These are phyloP conservation scores for Acmispon strigosus DNA, from an alignment of 306 rosid species.

Conservation along the genomic window DNA sequence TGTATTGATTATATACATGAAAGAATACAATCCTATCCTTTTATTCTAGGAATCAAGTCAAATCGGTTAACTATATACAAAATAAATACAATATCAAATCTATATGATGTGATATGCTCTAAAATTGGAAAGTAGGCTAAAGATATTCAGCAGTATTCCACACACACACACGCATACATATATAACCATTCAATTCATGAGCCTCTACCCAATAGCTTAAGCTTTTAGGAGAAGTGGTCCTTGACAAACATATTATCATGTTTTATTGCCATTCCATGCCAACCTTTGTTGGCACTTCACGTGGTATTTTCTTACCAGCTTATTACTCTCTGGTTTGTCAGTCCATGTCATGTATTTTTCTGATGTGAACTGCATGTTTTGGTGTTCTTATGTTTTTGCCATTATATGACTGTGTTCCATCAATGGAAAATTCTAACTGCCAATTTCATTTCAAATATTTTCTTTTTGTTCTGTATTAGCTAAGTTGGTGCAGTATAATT, in stretches of 20 bases:
- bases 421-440: too few relatives aligned
- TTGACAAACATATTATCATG: background rate
- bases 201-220: background rate
- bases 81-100: background rate
- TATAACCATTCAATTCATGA: background rate
- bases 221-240: background rate
- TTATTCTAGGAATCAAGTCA: background rate
- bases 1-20: background rate
- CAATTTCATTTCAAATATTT: background rate
- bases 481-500: background rate
- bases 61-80: background rate
- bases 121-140: background rate
- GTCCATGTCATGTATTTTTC: background rate
- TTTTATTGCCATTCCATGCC: background rate
- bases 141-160: background rate
- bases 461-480: background rate
- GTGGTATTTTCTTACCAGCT: background rate
- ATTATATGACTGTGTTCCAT: too few relatives aligned
- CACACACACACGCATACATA: background rate
- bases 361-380: background rate
- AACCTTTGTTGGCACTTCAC: background rate
- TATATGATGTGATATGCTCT: background rate
- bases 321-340: conserved; percentile 2
- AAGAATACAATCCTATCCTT: background rate
- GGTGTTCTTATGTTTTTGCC: background rate